phyloP scores from a whole-genome alignment of 2,329 filamentous ascomycete species.

The Furcasterigmium sp. region DNA sequence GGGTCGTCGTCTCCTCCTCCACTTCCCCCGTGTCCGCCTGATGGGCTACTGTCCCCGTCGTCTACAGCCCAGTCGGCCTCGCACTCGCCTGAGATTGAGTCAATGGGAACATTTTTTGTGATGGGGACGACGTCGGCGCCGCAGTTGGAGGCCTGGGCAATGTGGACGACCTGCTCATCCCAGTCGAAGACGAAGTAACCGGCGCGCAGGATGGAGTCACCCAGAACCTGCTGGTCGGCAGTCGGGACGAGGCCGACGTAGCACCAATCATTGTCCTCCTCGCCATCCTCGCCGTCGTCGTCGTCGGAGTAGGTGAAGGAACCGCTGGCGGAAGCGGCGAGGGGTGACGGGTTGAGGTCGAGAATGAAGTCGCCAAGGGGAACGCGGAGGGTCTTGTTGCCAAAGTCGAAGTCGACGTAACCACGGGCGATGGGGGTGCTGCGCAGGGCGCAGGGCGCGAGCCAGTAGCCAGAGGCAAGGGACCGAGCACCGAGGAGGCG shows the following conservation, averaged over 20 bases:
- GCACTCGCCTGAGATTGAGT: constrained; percentile 28
- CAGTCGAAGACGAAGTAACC: constrained; percentile 42
- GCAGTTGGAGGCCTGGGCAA: constrained; percentile 35
- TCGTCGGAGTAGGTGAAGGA: background rate
- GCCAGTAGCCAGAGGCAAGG: constrained; percentile 36
- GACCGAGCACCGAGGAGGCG: constrained; percentile 33
- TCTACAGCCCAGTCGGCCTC: constrained; percentile 4
- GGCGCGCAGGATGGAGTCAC: constrained; percentile 35
- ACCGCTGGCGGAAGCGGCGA: too few relatives aligned
- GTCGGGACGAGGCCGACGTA: constrained; percentile 34
- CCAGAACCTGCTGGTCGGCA: constrained; percentile 36
- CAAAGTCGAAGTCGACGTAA: constrained; percentile 44
- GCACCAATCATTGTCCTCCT: constrained; percentile 24
- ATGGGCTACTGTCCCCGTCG: background rate
- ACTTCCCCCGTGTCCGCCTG: background rate
- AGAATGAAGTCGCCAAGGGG: constrained; percentile 45
- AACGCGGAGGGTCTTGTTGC: constrained; percentile 32
- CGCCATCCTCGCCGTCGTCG: background rate
- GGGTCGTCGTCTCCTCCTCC: background rate
- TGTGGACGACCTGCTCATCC: constrained; percentile 34
- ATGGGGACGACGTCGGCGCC: constrained; percentile 31
- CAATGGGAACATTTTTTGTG: constrained; percentile 26
- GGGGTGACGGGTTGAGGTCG: constrained; percentile 21
- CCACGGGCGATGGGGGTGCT: constrained; percentile 19
- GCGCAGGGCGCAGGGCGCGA: constrained; percentile 35